Conservation (phyloP, 1,284 basidiomycete species). For the Cryptococcus hybrid region DNA sequence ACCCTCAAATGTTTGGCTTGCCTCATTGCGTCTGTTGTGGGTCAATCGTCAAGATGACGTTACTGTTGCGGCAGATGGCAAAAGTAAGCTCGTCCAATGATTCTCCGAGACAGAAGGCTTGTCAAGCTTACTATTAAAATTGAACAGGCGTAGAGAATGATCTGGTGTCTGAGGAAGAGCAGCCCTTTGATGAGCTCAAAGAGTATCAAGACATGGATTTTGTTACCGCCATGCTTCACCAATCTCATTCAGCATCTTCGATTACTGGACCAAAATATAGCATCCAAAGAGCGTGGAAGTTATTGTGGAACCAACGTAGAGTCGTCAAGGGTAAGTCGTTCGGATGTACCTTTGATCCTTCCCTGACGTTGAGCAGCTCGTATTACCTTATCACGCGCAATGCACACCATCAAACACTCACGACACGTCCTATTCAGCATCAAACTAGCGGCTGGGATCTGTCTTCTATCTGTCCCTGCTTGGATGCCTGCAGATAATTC, state of each 20-base stretch:
- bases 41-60: slow-evolving; percentile 1
- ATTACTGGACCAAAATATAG: slow-evolving; percentile 1
- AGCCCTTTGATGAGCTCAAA: slow-evolving; percentile 12
- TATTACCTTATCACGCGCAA: slow-evolving; percentile 31
- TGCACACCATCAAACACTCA: slow-evolving; percentile 44
- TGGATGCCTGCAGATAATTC: slow-evolving; percentile 39
- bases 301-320: slow-evolving; percentile 31
- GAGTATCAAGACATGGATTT: slow-evolving; percentile 28
- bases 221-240: slow-evolving; percentile 20
- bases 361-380: slow-evolving; percentile 20
- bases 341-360: no score
- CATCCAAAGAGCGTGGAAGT: slow-evolving; percentile 27
- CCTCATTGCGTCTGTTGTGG: slow-evolving; percentile 9
- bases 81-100: background rate
- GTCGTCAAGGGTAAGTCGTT: slow-evolving; percentile 28
- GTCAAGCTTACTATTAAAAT: no score
- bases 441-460: slow-evolving; percentile 51
- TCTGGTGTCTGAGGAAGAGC: slow-evolving; percentile 8
- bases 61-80: background rate
- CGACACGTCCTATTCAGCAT: slow-evolving; percentile 50
- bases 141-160: slow-evolving; percentile 6
- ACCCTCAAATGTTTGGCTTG: slow-evolving; percentile 7
- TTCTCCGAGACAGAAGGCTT: no score
- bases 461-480: slow-evolving; percentile 49
- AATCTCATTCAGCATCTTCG: background rate